Conservation (phyloP, 1,284 basidiomycete species). For the Marasmius sp. region DNA sequence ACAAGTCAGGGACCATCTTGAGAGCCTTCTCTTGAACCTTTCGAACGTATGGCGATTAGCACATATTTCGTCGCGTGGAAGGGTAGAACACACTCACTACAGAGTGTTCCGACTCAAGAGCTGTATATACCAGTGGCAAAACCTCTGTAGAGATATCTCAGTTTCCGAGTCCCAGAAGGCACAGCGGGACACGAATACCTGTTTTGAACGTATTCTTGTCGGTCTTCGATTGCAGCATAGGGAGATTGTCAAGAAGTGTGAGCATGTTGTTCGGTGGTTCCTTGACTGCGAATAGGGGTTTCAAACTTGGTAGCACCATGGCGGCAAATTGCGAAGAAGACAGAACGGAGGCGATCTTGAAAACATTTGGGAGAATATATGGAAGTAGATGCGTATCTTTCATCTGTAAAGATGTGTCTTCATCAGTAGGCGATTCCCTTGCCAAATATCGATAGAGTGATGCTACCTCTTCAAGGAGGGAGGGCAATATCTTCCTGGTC, state of each 20-base stretch:
- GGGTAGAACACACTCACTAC: constrained; percentile 42
- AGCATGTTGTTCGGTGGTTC: constrained; percentile 98
- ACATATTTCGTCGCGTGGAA: background rate
- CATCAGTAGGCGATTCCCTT: background rate
- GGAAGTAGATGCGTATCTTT: constrained; percentile 91
- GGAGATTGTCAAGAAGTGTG: constrained; percentile 87
- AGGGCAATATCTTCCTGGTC: constrained; percentile 91
- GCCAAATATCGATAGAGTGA: background rate
- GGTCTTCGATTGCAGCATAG: constrained; percentile 88
- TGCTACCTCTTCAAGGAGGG: constrained; percentile 87
- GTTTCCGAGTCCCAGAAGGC: background rate
- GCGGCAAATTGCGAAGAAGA: constrained; percentile 81
- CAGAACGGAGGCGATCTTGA: constrained; percentile 82
- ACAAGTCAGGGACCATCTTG: constrained; percentile 82
- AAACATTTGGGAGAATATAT: constrained; percentile 98
- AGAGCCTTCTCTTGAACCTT: constrained; percentile 92
- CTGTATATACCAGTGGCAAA: constrained; percentile 92
- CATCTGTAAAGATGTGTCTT: constrained; percentile 57
- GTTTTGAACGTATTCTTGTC: constrained; percentile 86
- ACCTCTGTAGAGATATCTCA: constrained; percentile 62
- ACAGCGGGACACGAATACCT: constrained; percentile 38
- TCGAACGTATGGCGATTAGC: background rate
- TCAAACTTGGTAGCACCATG: constrained; percentile 84
- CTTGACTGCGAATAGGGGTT: constrained; percentile 87
- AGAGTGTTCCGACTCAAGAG: constrained; percentile 90